Evolutionary conservation across 352 stramenopile species (phyloP), one percentile per base, ranked within the genome.

Genomic region (Globisporangium camurandrum): DNA sequence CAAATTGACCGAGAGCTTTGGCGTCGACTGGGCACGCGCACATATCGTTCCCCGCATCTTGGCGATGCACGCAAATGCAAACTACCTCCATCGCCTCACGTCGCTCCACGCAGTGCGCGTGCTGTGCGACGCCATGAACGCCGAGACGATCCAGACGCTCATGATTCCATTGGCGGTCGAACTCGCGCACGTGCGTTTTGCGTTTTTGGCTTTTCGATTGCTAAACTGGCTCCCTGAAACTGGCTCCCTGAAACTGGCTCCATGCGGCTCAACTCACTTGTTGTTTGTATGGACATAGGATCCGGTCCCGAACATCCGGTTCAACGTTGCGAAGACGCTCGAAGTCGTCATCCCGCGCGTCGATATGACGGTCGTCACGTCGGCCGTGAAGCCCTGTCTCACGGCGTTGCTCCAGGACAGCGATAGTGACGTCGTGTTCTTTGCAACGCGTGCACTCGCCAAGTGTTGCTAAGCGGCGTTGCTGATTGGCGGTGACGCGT

Each of bases 261-360:
- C n/a, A n/a, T n/a, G n/a, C n/a, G n/a, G n/a, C n/a, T n/a, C n/a
- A n/a, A 27, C 9, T 7, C 19, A 49, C 33, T 3, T 20, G 16
- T 46, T 11, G 4, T 16, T 38, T 3, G 14, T 49, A 31, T 51
- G 10, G 2, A 31, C 19, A 46, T 57, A 95, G 78, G 84, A 95
- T 57, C 81, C 86, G n/a, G 90, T 98, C 10, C 88, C 96, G 3
- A 99, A 99, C 70, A 98, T 99, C 48, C 88, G 96, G 23, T 99
- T 99, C 60, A 99, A 98, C 68, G 94, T 99, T 31, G 94, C 96
- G 22, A 99, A 98, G 74, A 95, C 86, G 26, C 68, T 99, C 27
- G 76, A 95, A 50, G 75, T 76, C 19, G 71, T 99, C 2, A 77
- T 67, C 27, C 60, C 69, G 28, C 79, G 89, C 57, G 84, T 95